phyloP scores from a whole-genome alignment of 169 alveolate genomes.

The Pseudocohnilembus persalinus region DNA sequence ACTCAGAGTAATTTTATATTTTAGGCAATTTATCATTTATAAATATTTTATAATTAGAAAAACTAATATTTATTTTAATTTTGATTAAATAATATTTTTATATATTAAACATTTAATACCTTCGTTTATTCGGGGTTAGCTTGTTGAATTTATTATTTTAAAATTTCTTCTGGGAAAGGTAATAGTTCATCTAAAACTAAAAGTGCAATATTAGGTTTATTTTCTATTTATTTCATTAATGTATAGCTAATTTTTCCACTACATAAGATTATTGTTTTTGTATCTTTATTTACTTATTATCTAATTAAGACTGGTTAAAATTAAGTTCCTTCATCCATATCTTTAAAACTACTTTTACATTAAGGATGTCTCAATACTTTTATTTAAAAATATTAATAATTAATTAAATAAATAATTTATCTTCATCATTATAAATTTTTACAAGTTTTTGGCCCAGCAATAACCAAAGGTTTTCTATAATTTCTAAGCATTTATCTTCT shows the following conservation, averaged over 20 bases:
- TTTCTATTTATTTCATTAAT: conserved; percentile 42
- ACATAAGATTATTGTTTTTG: conserved; percentile 43
- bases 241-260: conserved; percentile 61
- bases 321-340: conserved; percentile 40
- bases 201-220: conserved; percentile 33
- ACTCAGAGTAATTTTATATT: neutral
- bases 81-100: too few species aligned
- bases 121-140: conserved; percentile 4
- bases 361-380: conserved; percentile 56
- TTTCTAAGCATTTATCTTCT: conserved; percentile 78
- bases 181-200: conserved; percentile 69
- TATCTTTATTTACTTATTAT: conserved; percentile 23
- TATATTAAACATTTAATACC: too few species aligned
- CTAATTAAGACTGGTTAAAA: conserved; percentile 53
- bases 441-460: conserved; percentile 72
- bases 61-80: too few species aligned
- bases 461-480: conserved; percentile 68
- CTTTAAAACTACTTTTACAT: conserved; percentile 52
- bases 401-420: neutral
- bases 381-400: neutral
- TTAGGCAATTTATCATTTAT: too few species aligned
- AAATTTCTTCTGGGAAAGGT: conserved; percentile 71
- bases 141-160: conserved; percentile 22
- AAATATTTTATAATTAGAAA: too few species aligned
- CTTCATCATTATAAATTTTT: neutral